Percentiles rank a stretch among this genome's conserved stretches.
These are phyloP conservation scores for Boletus bicolor DNA, from an alignment of 768 basidiomycete species.

Conservation along the genomic window DNA sequence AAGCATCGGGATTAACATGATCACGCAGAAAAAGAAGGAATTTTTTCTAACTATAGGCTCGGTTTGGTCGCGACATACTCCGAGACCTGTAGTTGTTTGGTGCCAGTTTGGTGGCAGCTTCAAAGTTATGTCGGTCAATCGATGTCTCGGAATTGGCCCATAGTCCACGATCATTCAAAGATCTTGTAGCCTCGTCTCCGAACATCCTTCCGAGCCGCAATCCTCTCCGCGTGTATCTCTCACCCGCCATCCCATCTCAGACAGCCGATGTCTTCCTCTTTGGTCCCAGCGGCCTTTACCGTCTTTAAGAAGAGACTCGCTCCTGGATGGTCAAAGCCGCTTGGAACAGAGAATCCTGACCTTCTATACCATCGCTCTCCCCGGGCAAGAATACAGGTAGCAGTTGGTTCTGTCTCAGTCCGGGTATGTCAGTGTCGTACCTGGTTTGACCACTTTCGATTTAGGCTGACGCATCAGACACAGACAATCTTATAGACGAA, in stretches of 20 bases:
- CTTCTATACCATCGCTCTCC: background rate
- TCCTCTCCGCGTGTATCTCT: too few species aligned
- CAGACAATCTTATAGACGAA: background rate
- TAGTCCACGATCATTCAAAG: too few species aligned
- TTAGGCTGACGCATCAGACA: conserved; percentile 1
- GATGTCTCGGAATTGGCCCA: too few species aligned
- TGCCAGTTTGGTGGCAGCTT: too few species aligned
- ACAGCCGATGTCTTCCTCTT: too few species aligned
- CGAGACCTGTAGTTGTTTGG: background rate
- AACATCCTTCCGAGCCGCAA: too few species aligned
- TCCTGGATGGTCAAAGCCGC: background rate
- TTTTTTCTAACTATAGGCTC: too few species aligned
- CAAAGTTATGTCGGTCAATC: too few species aligned
- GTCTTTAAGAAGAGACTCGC: background rate
- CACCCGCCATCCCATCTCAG: too few species aligned
- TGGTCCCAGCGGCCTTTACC: background rate
- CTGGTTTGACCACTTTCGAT: background rate
- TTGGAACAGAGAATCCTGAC: background rate
- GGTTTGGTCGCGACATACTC: background rate
- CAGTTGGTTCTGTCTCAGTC: conserved; percentile 2
- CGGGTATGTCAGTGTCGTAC: background rate
- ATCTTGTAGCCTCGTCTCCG: too few species aligned
- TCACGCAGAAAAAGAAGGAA: too few species aligned
- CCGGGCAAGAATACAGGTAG: background rate
- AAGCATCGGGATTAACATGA: conserved; percentile 27